Base-by-base conservation (phyloP, 768 basidiomycete genomes). In the Mrakia blollopis region DNA sequence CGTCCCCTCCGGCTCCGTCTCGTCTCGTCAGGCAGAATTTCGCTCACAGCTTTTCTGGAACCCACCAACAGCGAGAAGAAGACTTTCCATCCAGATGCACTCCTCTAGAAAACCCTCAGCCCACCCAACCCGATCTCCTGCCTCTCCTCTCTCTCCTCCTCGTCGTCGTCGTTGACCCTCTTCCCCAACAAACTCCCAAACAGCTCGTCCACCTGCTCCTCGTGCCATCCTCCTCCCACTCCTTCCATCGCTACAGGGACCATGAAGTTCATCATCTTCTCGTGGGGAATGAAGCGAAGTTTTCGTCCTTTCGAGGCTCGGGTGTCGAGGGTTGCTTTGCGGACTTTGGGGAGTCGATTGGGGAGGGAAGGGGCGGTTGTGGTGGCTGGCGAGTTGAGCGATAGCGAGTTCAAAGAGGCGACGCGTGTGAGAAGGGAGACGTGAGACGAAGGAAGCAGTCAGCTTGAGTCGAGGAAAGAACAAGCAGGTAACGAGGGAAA, bases 231-330 rank as follows among this genome's bases (percentile, higher is more conserved):
- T 39, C 89, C 89, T 47, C 84, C 82, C 0, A 85, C 62, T 7
- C 65, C 73, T 21, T 73, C 80, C 30, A 82, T 77, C 21, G 86
- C 81, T 41, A 94, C 89, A 9, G 96, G 96, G 1, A 94, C 92
- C 91, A 96, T 96, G 82, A 98, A 98, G 83, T 94, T 94, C 83
- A 94, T 92, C 70, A 97, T 85, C 85, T 97, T 98, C 81, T 98
- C 94, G 81, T 98, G 97, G 1, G 92, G 89, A 79, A 96, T 91
- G 83, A 94, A 97, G 74, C 92, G 88, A 79, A 99, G 84, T 83
- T 94, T 96, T 76, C 96, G 87, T 7, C 97, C 97, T 85, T 98
- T 98, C 84, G 91, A 94, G 13, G 94, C 96, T 80, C 91, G 93
- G 0, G 94, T 93, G 82, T 99, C 96, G n/a, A 96, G 92, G 47